phyloP scores from a whole-genome alignment of 2,329 filamentous ascomycete genomes.

The Thelonectria blattea region DNA sequence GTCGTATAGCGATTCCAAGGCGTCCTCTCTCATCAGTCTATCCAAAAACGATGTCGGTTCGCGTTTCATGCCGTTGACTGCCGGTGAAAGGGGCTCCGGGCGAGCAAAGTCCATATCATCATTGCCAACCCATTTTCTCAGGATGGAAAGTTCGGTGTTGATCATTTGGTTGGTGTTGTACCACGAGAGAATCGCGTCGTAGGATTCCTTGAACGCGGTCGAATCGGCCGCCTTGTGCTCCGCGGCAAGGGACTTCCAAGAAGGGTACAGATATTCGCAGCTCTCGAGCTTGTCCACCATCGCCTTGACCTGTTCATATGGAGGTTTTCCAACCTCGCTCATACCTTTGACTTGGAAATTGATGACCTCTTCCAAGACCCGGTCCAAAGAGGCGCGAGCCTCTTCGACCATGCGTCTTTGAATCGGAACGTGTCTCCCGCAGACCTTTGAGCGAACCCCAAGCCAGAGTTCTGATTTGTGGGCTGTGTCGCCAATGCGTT shows the following conservation, averaged over 20 bases:
- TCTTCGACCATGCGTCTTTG: conserved; percentile 91
- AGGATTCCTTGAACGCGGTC: conserved; percentile 78
- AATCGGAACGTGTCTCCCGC: conserved; percentile 81
- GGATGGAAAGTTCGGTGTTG: conserved; percentile 88
- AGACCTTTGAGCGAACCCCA: conserved; percentile 81
- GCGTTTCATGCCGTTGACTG: conserved; percentile 69
- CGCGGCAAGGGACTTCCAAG: conserved; percentile 72
- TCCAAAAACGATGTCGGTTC: conserved; percentile 96
- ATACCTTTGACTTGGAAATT: conserved; percentile 94
- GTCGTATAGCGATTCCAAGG: conserved; percentile 87
- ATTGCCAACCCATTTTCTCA: conserved; percentile 97
- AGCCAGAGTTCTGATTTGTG: conserved; percentile 86
- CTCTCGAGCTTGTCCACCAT: conserved; percentile 90
- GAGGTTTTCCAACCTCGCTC: conserved; percentile 86
- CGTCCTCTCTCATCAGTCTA: conserved; percentile 93
- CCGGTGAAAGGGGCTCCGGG: conserved; percentile 70
- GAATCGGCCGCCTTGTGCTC: conserved; percentile 81
- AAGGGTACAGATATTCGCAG: conserved; percentile 85
- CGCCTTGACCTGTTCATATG: conserved; percentile 87
- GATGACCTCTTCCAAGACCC: conserved; percentile 84
- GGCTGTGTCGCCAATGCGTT: conserved; percentile 64
- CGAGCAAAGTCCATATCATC: conserved; percentile 90
- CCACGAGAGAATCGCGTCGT: conserved; percentile 91
- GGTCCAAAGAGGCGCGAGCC: conserved; percentile 73
- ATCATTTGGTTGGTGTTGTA: conserved; percentile 97